A percentile compares a stretch with the other conserved stretches of the same genome.
These are phyloP conservation scores for Neospermospora avenae DNA, from an alignment of 2,329 filamentous ascomycete species.

Conservation along the genomic window DNA sequence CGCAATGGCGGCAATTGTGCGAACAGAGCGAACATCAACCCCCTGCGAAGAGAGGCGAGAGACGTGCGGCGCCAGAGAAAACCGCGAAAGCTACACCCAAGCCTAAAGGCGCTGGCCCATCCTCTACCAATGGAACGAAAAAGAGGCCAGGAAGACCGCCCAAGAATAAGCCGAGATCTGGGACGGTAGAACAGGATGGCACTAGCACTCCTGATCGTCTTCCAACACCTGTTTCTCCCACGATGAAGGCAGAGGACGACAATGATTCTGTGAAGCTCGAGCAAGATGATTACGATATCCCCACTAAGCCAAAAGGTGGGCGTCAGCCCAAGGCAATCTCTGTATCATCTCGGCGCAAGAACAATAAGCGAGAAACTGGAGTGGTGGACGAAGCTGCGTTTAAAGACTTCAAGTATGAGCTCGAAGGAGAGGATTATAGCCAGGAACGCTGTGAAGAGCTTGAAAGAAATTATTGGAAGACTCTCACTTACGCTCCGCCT, in stretches of 20 bases:
- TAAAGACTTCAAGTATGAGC: slow-evolving; percentile 84
- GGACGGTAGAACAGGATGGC: slow-evolving; percentile 27
- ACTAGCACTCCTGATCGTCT: slow-evolving; percentile 46
- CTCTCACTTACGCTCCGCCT: slow-evolving; percentile 88
- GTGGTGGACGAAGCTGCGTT: slow-evolving; percentile 90
- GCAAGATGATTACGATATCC: slow-evolving; percentile 42
- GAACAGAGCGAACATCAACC: slow-evolving; percentile 96
- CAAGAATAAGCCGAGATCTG: slow-evolving; percentile 27
- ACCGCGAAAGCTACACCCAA: slow-evolving; percentile 34
- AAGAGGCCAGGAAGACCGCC: slow-evolving; percentile 23
- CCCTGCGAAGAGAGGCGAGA: slow-evolving; percentile 82
- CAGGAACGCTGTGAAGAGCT: slow-evolving; percentile 90
- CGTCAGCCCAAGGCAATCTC: slow-evolving; percentile 55
- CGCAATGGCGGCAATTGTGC: slow-evolving; percentile 91
- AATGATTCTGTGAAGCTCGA: slow-evolving; percentile 35
- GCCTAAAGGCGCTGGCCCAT: slow-evolving; percentile 26
- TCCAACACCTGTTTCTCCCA: slow-evolving; percentile 52
- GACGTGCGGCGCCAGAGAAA: slow-evolving; percentile 50
- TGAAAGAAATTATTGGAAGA: slow-evolving; percentile 96
- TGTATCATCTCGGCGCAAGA: slow-evolving; percentile 81
- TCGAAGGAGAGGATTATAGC: slow-evolving; percentile 83
- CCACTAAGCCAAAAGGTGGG: slow-evolving; percentile 47
- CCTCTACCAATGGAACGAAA: slow-evolving; percentile 20
- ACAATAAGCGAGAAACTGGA: slow-evolving; percentile 73
- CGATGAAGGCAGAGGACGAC: slow-evolving; percentile 38